Evolutionary conservation across 495 filamentous ascomycete genomes (phyloP).

Genomic region (Corynascus novoguineensis): DNA sequence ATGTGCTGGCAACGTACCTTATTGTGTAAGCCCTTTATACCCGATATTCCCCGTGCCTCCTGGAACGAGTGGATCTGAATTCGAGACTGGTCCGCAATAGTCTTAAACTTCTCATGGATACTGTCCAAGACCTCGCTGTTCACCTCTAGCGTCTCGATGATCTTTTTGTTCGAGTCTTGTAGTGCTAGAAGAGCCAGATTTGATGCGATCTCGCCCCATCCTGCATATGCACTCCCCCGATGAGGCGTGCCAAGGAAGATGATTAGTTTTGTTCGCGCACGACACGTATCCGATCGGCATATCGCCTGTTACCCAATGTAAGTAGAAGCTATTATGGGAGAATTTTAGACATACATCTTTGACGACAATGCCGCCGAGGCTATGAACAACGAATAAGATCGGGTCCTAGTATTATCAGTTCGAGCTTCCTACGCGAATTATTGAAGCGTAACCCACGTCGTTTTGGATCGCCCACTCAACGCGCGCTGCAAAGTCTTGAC

Average conservation of each 20-base stretch:
- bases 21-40: constrained; percentile 32
- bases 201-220: constrained; percentile 30
- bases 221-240: constrained; percentile 31
- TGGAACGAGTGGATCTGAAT: constrained; percentile 42
- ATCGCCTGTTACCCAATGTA: constrained; percentile 22
- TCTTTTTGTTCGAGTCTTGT: constrained; percentile 23
- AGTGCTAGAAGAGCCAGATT: constrained; percentile 23
- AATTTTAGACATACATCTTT: constrained; percentile 36
- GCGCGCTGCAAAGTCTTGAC: constrained; percentile 24
- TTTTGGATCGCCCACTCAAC: constrained; percentile 30
- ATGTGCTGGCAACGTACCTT: constrained; percentile 30
- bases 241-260: constrained; percentile 43
- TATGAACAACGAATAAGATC: constrained; percentile 38
- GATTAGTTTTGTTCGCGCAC: constrained; percentile 29
- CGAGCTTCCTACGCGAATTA: too few species aligned
- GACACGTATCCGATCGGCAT: constrained; percentile 25
- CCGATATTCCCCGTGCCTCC: constrained; percentile 35
- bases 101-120: constrained; percentile 33
- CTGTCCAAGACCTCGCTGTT: constrained; percentile 38
- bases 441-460: constrained; percentile 14
- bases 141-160: constrained; percentile 30
- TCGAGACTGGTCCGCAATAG: constrained; percentile 15
- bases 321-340: constrained; percentile 2
- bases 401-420: too few species aligned
- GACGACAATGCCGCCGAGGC: constrained; percentile 40